Evolutionary conservation across 2,329 filamentous ascomycete genomes (phyloP), one percentile per base, ranked within the genome.

Genomic region (Colletotrichum kahawae): DNA sequence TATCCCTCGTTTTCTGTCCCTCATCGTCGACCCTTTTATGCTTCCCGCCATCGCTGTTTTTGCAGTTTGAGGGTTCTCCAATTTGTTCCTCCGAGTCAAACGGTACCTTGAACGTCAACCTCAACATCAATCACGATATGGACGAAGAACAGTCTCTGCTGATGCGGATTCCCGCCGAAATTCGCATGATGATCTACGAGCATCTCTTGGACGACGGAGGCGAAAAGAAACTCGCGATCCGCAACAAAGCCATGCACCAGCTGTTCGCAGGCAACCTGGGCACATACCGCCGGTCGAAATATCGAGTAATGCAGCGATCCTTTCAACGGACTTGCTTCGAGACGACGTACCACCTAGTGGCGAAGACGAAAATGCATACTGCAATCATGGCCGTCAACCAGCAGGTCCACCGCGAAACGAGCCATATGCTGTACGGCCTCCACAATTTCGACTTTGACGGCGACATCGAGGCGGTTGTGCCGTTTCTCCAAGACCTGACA

Each of bases 371-470:
- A 80, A 83, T 88, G 78, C 83, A 89, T 82, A 80, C 85, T 34
- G 78, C 87, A 66, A 83, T 90, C 78, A 83, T 91, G 86, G 79
- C 82, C 65, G 84, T 84, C 24, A 88, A 84, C 78, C 84, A 84
- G 54, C 84, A 85, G 69, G 84, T 92, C 66, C 85, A 92, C 80
- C 83, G 85, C 74, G 91, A 93, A 80, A 88, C 89, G n/a, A 83
- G 88, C 5, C 85, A 88, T 72, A 80, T 90, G 18, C 83, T 93
- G 5, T 93, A 93, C 81, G 85, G 84, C 9, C 83, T 81, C 70
- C 90, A 92, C 79, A 84, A 84, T 1, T 93, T 93, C 80, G 88
- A 90, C 78, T 93, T 93, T 80, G 89, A 88, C 76, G 86, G 86
- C 63, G 86, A 91, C 81, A 85, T 93, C 77, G 91, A 93, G 81